phyloP scores from a whole-genome alignment of 225 moss, liverwort and hornwort genomes.

The Straminergon stramineum region DNA sequence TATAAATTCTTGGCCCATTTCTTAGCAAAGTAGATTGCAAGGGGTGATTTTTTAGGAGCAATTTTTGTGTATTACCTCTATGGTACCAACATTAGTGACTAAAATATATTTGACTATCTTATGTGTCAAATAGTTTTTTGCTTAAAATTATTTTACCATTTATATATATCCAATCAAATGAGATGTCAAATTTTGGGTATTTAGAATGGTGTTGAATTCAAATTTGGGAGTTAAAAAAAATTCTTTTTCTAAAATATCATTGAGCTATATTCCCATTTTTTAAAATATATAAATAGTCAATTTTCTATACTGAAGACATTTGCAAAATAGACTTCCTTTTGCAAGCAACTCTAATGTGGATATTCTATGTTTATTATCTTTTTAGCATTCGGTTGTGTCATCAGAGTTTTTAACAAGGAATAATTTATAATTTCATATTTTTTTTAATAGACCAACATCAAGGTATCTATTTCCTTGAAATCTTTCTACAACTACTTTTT shows the following conservation, averaged over 20 bases:
- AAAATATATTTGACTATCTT: not conserved
- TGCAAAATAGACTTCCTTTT: not conserved
- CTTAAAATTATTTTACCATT: not conserved
- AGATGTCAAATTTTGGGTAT: not conserved
- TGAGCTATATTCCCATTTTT: not conserved
- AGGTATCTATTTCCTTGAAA: not conserved
- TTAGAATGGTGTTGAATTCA: fast-evolving
- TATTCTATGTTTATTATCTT: not conserved
- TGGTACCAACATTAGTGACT: not conserved
- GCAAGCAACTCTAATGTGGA: not conserved
- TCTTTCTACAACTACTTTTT: not conserved
- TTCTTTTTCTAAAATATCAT: fast-evolving
- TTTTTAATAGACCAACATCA: not conserved
- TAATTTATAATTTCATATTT: not conserved
- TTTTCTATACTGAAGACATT: not conserved
- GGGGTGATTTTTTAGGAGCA: not conserved
- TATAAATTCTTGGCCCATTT: too few relatives aligned
- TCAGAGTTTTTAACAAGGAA: not conserved
- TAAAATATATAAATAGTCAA: not conserved
- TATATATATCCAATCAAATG: not conserved
- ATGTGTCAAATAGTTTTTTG: too few relatives aligned
- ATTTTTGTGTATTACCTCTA: not conserved
- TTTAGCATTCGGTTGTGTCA: too few relatives aligned
- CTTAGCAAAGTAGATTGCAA: not conserved
- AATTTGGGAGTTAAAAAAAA: not conserved